Evolutionary conservation across 306 rosid species (phyloP), one percentile per base, ranked within the genome.

Genomic region (Canavalia gladiata): DNA sequence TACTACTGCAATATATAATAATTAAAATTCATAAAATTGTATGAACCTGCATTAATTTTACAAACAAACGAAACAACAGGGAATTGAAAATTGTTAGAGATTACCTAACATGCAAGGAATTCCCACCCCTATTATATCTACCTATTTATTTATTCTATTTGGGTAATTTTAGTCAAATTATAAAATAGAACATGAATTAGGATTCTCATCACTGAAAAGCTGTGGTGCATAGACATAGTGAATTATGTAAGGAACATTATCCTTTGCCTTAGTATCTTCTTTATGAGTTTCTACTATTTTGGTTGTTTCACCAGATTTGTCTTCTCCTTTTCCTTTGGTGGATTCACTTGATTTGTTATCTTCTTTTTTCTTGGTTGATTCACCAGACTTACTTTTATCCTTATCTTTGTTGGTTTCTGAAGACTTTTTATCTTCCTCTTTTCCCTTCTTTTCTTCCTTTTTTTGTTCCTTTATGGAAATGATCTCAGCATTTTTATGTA

Each of bases 221-320:
- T 86, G 89, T 5, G 97, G 98, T 52, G 94, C 97, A 84, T 86
- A 86, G 10, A 86, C 89, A 83, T 92, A 92, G 86, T 91, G 98
- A 82, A 95, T 87, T 39, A 92, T 86, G 76, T 91, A 92, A 57
- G 97, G 95, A 70, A 85, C 85, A 56, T 84, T 82, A 2, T 91
- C 91, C 68, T 84, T 90, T 1, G 66, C 28, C 73, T 85, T 85
- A 64, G 73, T 85, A 28, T 94, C 97, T 12, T 88, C 90, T 83
- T 79, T 78, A 11, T 37, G 51, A 63, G 43, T 51, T 68, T 83
- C 87, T 51, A 52, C 75, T 58, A 43, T 69, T 77, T 88, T 85
- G 3, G 55, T 70, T 5, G 50, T 42, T 85, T 83, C 89, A 29
- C 56, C 50, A 4, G 78, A 50, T 29, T 75, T 82, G 9, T 8